Conservation (phyloP, 116 monocot species). For the Zostera marina region DNA sequence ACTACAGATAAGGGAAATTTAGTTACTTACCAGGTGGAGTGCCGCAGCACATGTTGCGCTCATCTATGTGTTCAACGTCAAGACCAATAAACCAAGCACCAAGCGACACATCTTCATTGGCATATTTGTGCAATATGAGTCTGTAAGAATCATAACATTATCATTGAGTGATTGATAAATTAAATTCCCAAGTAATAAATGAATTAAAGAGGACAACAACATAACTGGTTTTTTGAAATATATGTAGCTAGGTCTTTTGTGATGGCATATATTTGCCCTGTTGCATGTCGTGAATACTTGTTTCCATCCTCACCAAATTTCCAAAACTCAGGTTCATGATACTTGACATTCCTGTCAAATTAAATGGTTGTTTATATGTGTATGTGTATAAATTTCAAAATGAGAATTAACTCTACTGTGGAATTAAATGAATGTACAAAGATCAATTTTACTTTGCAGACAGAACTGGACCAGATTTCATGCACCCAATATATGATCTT, state of each 20-base stretch:
- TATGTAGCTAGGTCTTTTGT: constrained; percentile 87
- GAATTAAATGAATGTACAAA: not conserved
- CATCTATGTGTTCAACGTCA: constrained; percentile 80
- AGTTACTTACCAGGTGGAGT: constrained; percentile 51
- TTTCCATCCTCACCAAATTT: constrained; percentile 96
- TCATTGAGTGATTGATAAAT: not conserved
- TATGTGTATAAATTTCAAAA: no score
- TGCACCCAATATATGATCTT: constrained; percentile 65
- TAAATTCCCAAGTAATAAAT: not conserved
- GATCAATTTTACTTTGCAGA: constrained; percentile 49
- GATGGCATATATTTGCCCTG: constrained; percentile 92
- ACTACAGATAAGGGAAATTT: not conserved
- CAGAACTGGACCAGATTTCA: constrained; percentile 83
- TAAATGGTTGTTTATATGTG: no score
- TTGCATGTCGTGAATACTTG: constrained; percentile 93
- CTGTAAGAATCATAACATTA: constrained; percentile 13
- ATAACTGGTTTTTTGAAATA: constrained; percentile 81
- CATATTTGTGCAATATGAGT: constrained; percentile 80
- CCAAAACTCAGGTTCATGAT: constrained; percentile 92
- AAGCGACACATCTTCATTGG: constrained; percentile 83
- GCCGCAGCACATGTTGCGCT: constrained; percentile 85
- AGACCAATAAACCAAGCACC: constrained; percentile 90
- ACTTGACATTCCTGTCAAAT: constrained; percentile 51
- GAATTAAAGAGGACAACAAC: not conserved
- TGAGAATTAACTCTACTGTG: not conserved